These are phyloP conservation scores for Exophiala xenobiotica DNA, from an alignment of 2,329 filamentous ascomycete genomes.

Conservation along the genomic window DNA sequence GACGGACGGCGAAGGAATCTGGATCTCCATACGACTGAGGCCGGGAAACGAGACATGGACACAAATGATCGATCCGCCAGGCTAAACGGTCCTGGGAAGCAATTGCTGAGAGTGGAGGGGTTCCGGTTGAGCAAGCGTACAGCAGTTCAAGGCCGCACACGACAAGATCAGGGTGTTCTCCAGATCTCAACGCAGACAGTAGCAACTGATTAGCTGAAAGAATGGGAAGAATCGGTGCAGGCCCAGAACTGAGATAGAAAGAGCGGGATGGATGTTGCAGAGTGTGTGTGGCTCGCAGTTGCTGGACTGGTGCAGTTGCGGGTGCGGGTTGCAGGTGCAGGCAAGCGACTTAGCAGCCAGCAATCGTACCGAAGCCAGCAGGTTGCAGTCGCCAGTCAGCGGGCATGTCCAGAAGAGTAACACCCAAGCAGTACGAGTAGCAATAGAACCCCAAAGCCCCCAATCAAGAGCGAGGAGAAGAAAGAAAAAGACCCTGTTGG, in stretches of 20 bases:
- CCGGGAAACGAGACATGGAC: slow-evolving; percentile 21
- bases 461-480: neutral
- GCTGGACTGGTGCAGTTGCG: neutral
- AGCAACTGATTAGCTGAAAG: neutral
- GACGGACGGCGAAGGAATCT: slow-evolving; percentile 59
- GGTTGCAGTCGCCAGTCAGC: neutral
- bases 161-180: neutral
- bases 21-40: slow-evolving; percentile 54
- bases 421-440: neutral
- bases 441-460: neutral
- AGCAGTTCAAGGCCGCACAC: too few species aligned
- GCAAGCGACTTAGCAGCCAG: neutral
- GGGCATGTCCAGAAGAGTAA: neutral
- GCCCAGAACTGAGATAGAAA: neutral
- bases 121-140: neutral
- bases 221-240: neutral
- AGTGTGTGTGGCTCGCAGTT: neutral
- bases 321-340: neutral
- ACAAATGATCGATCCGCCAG: slow-evolving; percentile 2
- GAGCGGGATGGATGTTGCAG: neutral
- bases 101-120: slow-evolving; percentile 1
- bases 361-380: neutral
- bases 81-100: neutral
- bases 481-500: slow-evolving; percentile 1
- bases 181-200: neutral